These are phyloP conservation scores for Tetradesmus obliquus DNA, from an alignment of 139 green algal species.

Conservation along the genomic window DNA sequence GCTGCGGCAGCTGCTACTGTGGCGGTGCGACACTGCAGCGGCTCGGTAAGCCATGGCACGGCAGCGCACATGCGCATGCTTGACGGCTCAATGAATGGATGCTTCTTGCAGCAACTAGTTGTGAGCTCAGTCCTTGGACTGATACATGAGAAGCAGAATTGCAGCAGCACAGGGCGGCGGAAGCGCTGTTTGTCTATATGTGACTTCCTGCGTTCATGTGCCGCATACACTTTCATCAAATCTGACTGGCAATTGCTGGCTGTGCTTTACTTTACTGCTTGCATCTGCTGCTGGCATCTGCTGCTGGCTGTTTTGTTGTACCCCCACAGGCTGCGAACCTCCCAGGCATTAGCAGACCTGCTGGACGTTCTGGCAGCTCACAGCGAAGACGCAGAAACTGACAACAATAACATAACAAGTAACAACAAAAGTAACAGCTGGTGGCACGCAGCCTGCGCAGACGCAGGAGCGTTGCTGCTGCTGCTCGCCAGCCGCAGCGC, in stretches of 20 bases:
- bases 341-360: not conserved
- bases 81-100: too few relatives aligned
- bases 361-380: constrained; percentile 18
- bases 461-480: constrained; percentile 14
- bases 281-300: not conserved
- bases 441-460: not conserved
- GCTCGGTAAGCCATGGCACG: not conserved
- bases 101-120: too few relatives aligned
- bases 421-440: not conserved
- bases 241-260: not conserved
- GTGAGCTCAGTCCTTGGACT: too few relatives aligned
- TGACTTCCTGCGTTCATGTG: too few relatives aligned
- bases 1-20: constrained; percentile 24
- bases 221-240: too few relatives aligned
- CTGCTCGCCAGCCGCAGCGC: not conserved
- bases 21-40: constrained; percentile 20
- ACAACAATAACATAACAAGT: not conserved
- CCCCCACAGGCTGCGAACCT: not conserved
- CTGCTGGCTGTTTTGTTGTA: not conserved
- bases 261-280: constrained; percentile 1
- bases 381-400: not conserved
- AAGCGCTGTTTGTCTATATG: too few relatives aligned
- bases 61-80: too few relatives aligned
- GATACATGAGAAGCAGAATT: too few relatives aligned
- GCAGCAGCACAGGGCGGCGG: too few relatives aligned